These are phyloP conservation scores for Mrakia frigida DNA, from an alignment of 768 basidiomycete species.

Conservation along the genomic window DNA sequence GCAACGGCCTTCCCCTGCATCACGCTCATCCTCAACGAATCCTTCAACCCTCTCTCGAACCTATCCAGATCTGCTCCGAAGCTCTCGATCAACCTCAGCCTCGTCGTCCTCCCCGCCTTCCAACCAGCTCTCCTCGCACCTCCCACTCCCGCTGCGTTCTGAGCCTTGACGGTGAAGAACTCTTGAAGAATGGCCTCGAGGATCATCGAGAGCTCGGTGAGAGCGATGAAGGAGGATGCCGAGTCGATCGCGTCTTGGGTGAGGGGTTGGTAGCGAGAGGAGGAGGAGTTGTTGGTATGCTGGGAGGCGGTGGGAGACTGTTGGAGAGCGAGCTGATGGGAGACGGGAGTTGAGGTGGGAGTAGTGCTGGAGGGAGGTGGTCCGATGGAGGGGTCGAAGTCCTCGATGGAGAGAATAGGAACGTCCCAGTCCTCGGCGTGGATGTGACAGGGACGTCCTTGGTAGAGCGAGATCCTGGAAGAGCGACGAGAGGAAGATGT, in stretches of 20 bases:
- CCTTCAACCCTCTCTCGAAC: conserved; percentile 11
- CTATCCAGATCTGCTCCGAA: conserved; percentile 25
- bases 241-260: conserved; percentile 23
- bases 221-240: conserved; percentile 27
- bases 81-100: conserved; percentile 28
- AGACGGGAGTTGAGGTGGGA: conserved; percentile 10
- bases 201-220: conserved; percentile 28
- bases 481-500: not conserved
- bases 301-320: not conserved
- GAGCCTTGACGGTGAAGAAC: conserved; percentile 18
- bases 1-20: not conserved
- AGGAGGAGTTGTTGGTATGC: not conserved
- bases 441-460: conserved; percentile 27
- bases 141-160: not conserved
- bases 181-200: conserved; percentile 24
- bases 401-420: conserved; percentile 21
- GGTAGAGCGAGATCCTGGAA: conserved; percentile 27
- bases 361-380: not conserved
- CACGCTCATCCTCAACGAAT: conserved; percentile 9
- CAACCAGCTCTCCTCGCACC: conserved; percentile 9
- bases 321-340: not conserved
- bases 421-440: conserved; percentile 23
- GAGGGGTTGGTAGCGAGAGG: conserved; percentile 4
- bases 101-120: conserved; percentile 15
- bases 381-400: conserved; percentile 28